Percentiles rank a stretch among this genome's conserved stretches.
phyloP scores from a whole-genome alignment of 345 rosid genomes.

The Litchi chinensis region DNA sequence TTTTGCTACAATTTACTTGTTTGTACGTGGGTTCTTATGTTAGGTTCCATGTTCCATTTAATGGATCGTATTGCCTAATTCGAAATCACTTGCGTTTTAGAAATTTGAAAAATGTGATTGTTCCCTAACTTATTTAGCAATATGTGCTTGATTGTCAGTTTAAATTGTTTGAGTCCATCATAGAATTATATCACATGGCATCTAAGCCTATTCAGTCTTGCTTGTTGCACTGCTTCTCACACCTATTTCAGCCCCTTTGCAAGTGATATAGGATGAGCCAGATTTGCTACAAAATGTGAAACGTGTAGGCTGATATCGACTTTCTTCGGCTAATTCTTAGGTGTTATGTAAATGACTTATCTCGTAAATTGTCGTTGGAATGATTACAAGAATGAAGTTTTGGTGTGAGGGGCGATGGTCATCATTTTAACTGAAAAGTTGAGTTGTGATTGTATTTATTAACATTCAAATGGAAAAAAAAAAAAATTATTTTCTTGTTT shows the following conservation, averaged over 20 bases:
- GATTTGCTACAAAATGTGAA: too few relatives aligned
- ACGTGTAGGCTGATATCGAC: too few relatives aligned
- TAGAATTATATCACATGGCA: neutral
- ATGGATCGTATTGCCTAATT: neutral
- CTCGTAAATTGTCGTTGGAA: too few relatives aligned
- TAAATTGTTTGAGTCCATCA: neutral
- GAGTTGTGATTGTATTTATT: too few relatives aligned
- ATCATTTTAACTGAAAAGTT: too few relatives aligned
- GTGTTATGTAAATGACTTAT: too few relatives aligned
- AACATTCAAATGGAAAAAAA: too few relatives aligned
- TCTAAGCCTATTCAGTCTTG: neutral
- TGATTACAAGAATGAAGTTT: too few relatives aligned
- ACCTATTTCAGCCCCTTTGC: slow-evolving; percentile 6
- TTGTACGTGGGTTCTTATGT: neutral
- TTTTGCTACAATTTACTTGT: neutral
- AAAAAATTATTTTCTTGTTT: too few relatives aligned
- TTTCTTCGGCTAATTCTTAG: too few relatives aligned
- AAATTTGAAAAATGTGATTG: neutral
- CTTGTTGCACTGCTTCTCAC: slow-evolving; percentile 14
- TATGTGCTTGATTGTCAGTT: neutral
- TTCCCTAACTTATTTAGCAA: neutral
- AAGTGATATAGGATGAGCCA: slow-evolving; percentile 98
- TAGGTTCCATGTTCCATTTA: neutral
- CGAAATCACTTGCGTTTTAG: neutral
- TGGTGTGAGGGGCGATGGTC: too few relatives aligned